Evolutionary conservation across 257 asterid species (phyloP), one percentile per base, ranked within the genome.

Genomic region (Paraleonurus japonicus): DNA sequence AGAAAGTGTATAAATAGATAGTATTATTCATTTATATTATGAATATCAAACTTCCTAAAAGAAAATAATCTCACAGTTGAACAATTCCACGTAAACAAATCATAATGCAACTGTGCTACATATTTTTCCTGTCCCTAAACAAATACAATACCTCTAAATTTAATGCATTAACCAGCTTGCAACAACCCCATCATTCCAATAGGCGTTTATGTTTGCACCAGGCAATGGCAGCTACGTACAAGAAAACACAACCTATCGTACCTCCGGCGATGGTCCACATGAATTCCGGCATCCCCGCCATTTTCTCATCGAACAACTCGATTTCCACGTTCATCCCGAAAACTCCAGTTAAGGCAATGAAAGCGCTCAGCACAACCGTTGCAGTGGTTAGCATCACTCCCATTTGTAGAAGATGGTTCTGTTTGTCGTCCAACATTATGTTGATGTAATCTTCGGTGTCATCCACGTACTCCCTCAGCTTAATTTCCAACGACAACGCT

Each of bases 361-460:
- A 91, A 13, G 89, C 92, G 20, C 87, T 86, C 75, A 89, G 82
- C 71, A 85, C 84, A 4, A 86, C 74, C 7, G 97, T 85, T 65
- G 95, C 92, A 4, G 95, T 86, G 2, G 86, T 81, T 43, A 91
- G 20, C 85, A 83, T 74, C 50, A 89, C 96, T 28, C 90, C 96
- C 97, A 89, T 91, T 71, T 89, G 97, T 45, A 91, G 82, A 10
- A 91, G 95, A 79, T 91, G 96, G 69, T 91, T 91, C 72, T 87
- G 97, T 57, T 89, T 91, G 78, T 87, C 96, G 50, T 91, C 98
- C 81, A 89, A 75, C 95, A 87, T 88, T 37, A 89, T 88, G 84
- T 92, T 92, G 74, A 92, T 85, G 75, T 87, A 89, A 47, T 92
- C 95, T 64, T 92, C 96, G 0, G 98, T 92, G 84, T 92, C 96